A percentile compares a stretch with the other conserved stretches of the same genome.
These are phyloP conservation scores for Rhizoclosmatium globosum DNA, from an alignment of 192 early-diverging fungal species.

Conservation along the genomic window DNA sequence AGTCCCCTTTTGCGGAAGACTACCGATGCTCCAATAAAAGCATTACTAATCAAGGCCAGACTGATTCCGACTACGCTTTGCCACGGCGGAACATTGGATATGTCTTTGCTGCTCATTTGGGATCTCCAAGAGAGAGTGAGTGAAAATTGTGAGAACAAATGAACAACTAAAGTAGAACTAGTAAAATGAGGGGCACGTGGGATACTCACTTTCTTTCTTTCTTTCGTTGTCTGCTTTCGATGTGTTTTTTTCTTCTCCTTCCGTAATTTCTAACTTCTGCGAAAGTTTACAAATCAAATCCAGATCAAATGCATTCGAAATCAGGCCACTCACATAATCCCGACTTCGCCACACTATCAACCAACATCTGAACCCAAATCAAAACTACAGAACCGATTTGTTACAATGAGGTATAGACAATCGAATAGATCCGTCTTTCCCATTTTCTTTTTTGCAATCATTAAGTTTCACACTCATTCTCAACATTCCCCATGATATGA, in stretches of 20 bases:
- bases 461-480: no score
- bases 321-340: background rate
- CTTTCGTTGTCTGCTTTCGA: background rate
- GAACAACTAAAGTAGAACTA: background rate
- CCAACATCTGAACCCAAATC: background rate
- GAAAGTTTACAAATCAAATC: background rate
- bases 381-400: background rate
- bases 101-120: background rate
- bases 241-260: background rate
- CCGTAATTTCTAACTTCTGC: background rate
- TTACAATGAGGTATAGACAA: background rate
- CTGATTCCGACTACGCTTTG: conserved; percentile 72
- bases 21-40: conserved; percentile 87
- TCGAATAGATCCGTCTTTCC: background rate
- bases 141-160: background rate
- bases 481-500: no score
- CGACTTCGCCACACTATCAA: background rate
- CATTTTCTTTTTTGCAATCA: no score
- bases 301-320: background rate
- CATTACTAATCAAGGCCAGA: conserved; percentile 81
- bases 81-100: conserved; percentile 20
- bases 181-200: background rate
- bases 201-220: background rate
- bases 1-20: conserved; percentile 89
- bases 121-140: background rate